These are phyloP conservation scores for Nothopassalora personata DNA, from an alignment of 2,329 filamentous ascomycete species.

Conservation along the genomic window DNA sequence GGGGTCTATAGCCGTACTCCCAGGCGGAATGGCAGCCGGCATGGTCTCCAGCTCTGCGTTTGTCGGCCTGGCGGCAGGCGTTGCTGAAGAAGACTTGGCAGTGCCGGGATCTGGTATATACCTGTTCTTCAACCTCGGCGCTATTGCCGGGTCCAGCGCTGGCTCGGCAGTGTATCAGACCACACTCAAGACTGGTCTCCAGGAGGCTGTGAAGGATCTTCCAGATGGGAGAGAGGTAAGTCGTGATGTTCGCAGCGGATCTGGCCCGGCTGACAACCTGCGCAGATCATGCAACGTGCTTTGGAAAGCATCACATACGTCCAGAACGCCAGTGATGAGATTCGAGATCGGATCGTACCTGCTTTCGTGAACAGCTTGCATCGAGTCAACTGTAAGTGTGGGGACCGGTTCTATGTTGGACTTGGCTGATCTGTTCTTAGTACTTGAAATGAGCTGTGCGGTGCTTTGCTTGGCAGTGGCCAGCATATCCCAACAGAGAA, in stretches of 20 bases:
- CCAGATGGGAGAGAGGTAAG: slow-evolving; percentile 27
- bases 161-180: slow-evolving; percentile 36
- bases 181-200: slow-evolving; percentile 33
- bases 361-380: slow-evolving; percentile 25
- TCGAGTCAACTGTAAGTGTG: slow-evolving; percentile 24
- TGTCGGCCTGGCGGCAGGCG: slow-evolving; percentile 45
- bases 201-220: slow-evolving; percentile 29
- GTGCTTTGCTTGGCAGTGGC: slow-evolving; percentile 5
- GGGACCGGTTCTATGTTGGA: neutral
- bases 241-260: neutral
- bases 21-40: slow-evolving; percentile 50
- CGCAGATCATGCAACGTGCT: slow-evolving; percentile 39
- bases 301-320: slow-evolving; percentile 40
- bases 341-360: slow-evolving; percentile 22
- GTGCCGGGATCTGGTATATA: slow-evolving; percentile 48
- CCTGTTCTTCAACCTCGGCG: slow-evolving; percentile 41
- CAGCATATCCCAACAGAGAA: neutral
- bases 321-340: slow-evolving; percentile 16
- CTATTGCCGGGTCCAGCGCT: slow-evolving; percentile 37
- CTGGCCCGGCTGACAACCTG: neutral
- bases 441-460: slow-evolving; percentile 7
- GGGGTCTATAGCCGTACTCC: slow-evolving; percentile 26
- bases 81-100: slow-evolving; percentile 44
- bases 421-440: slow-evolving; percentile 1
- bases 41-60: slow-evolving; percentile 45